These are phyloP conservation scores for Perilla frutescens DNA, from an alignment of 257 asterid genomes.

Conservation along the genomic window DNA sequence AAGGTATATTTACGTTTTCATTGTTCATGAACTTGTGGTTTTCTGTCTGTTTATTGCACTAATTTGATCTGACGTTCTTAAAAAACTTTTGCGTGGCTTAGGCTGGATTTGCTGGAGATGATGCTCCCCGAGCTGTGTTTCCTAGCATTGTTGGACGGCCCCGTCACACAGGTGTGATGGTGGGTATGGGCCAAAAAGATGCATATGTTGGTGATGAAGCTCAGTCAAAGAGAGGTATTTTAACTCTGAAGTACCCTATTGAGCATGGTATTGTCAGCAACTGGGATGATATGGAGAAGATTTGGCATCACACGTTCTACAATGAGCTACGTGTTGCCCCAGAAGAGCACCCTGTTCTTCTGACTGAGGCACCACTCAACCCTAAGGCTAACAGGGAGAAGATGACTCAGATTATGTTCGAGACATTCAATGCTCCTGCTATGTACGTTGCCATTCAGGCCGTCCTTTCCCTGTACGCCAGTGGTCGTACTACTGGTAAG, in stretches of 20 bases:
- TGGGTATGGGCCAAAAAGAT: constrained; percentile 94
- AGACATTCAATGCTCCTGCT: constrained; percentile 93
- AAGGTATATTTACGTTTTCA: constrained; percentile 40
- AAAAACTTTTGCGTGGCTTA: constrained; percentile 32
- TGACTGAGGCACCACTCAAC: constrained; percentile 93
- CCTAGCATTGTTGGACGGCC: constrained; percentile 95
- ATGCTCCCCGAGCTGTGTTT: constrained; percentile 93
- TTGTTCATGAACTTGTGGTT: neutral
- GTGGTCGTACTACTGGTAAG: constrained; percentile 96
- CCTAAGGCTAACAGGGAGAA: constrained; percentile 95
- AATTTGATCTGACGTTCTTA: constrained; percentile 3
- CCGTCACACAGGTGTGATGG: constrained; percentile 97
- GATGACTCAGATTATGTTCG: constrained; percentile 96
- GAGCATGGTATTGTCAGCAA: constrained; percentile 94
- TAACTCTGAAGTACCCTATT: constrained; percentile 86
- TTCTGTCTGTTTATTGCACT: constrained; percentile 11
- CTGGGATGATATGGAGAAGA: constrained; percentile 98
- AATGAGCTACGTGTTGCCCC: constrained; percentile 97
- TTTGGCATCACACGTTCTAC: constrained; percentile 95
- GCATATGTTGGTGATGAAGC: constrained; percentile 96
- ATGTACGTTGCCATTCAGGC: constrained; percentile 97
- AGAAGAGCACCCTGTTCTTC: constrained; percentile 89
- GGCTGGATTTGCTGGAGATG: constrained; percentile 99
- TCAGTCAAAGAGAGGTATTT: constrained; percentile 87
- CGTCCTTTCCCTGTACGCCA: constrained; percentile 91